These are phyloP conservation scores for Hypericum perforatum DNA, from an alignment of 345 rosid species.

Conservation along the genomic window DNA sequence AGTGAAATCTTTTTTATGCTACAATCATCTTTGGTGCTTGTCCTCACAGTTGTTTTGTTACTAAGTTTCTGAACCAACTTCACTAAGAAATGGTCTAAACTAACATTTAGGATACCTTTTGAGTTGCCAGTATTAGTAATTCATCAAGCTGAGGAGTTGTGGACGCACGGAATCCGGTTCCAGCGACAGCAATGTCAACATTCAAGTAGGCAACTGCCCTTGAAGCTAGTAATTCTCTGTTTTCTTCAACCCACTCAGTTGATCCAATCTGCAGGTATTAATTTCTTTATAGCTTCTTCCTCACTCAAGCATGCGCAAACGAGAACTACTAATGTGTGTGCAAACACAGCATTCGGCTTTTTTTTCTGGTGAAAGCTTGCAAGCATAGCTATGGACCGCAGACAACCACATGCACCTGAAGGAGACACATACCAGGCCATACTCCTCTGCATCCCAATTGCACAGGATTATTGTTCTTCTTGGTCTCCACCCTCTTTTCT, in stretches of 20 bases:
- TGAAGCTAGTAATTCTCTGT: constrained; percentile 59
- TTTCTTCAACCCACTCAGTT: constrained; percentile 89
- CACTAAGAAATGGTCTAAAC: too few relatives aligned
- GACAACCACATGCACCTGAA: not conserved
- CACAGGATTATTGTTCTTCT: constrained; percentile 61
- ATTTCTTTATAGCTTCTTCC: constrained; percentile 7
- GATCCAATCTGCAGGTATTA: constrained; percentile 53
- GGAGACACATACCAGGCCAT: constrained; percentile 52
- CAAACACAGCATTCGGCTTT: not conserved
- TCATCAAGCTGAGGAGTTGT: constrained; percentile 85
- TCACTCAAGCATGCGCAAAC: not conserved
- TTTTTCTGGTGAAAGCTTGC: too few relatives aligned
- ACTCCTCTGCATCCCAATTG: constrained; percentile 94
- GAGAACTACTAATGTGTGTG: too few relatives aligned
- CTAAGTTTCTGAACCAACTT: too few relatives aligned
- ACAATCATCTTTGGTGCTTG: too few relatives aligned
- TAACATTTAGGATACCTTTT: constrained; percentile 36
- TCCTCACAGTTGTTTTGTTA: too few relatives aligned
- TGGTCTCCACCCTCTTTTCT: constrained; percentile 65
- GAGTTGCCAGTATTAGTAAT: constrained; percentile 46
- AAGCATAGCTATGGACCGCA: too few relatives aligned
- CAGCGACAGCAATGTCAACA: constrained; percentile 51
- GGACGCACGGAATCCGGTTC: constrained; percentile 51
- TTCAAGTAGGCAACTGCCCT: constrained; percentile 76
- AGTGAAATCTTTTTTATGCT: too few relatives aligned